Base-by-base conservation (phyloP, 1,284 basidiomycete genomes). In the Hypsizygus ulmarius region DNA sequence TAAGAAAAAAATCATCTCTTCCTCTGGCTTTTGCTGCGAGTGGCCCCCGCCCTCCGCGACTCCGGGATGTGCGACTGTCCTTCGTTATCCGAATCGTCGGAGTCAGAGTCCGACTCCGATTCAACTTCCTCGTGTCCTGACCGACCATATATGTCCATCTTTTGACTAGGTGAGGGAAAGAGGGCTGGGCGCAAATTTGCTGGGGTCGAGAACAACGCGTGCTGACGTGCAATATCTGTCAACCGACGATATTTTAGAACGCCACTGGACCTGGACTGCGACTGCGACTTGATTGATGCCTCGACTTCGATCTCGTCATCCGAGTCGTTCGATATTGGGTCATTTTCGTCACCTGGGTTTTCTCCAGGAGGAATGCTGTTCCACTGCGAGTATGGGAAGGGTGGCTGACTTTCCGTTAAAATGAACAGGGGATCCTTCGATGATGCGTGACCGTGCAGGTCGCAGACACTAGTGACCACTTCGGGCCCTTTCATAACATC, bases 31-130 rank as follows among this genome's bases (percentile, higher is more conserved):
- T 40, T 50, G 9, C 36, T 49, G 18, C 37, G 40, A 21, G 16
- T 51, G 14, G 60, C 68, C 49, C 84, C 83, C 27, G 84, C 84
- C 50, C 72, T 67, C 51, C 79, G 72, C 14, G 69, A 68, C 54
- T 65, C 71, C 30, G 84, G 84, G 38, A 87, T 85, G 61, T 84
- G 81, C 12, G 74, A 80, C 41, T 54, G 57, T 9, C 53, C 67
- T 40, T 69, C 71, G 18, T 56, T 53, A 5, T 74, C 75, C 12
- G 68, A 72, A 41, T 75, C 72, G 14, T 64, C 67, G 10, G 75
- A 73, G 9, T 64, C 69, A 27, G 61, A 63, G 14, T 66, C 68
- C 21, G 66, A 74, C 40, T 64, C 73, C 8, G 67, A 62, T 14
- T 70, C 68, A 21, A 64, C 68, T 11, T 67, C 67, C 11, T 70